phyloP scores from a whole-genome alignment of 2,329 filamentous ascomycete genomes.

The Juglanconis sp. region DNA sequence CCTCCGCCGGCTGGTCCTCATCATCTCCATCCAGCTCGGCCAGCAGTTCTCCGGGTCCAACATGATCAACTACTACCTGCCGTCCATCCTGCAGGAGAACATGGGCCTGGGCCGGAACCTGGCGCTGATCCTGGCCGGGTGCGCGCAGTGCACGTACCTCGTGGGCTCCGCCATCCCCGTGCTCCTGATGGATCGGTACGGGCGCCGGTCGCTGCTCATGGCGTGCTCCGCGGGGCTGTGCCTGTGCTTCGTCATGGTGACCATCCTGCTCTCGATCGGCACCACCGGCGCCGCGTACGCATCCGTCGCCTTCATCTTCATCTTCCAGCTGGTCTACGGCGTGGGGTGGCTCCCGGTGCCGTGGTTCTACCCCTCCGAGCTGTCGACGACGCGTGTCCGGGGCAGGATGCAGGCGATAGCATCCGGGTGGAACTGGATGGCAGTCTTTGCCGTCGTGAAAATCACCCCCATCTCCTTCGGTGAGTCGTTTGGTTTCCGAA shows the following conservation, averaged over 20 bases:
- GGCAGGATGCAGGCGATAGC: constrained; percentile 38
- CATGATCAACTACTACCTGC: constrained; percentile 32
- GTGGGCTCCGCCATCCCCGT: constrained; percentile 38
- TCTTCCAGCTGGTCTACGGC: constrained; percentile 41
- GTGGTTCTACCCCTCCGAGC: constrained; percentile 40
- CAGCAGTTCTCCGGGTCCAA: constrained; percentile 29
- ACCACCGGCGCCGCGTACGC: constrained; percentile 33
- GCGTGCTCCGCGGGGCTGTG: constrained; percentile 37
- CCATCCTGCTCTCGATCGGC: constrained; percentile 34
- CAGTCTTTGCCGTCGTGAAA: constrained; percentile 15
- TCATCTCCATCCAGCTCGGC: constrained; percentile 25
- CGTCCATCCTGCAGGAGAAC: constrained; percentile 34
- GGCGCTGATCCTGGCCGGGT: constrained; percentile 50
- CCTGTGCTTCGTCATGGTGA: constrained; percentile 39
- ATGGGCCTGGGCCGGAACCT: constrained; percentile 42
- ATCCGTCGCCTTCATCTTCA: constrained; percentile 40
- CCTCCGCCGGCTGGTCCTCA: constrained; percentile 24
- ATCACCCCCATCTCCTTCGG: constrained; percentile 22
- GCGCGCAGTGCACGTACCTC: constrained; percentile 36
- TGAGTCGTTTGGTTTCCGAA: neutral
- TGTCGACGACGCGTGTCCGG: constrained; percentile 38
- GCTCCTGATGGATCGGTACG: constrained; percentile 38
- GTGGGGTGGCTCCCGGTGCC: constrained; percentile 41
- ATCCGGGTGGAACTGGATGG: constrained; percentile 26
- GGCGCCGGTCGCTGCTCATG: constrained; percentile 38